Base-by-base conservation (phyloP, 73 alveolate species). In the Paramecium pentaurelia region DNA sequence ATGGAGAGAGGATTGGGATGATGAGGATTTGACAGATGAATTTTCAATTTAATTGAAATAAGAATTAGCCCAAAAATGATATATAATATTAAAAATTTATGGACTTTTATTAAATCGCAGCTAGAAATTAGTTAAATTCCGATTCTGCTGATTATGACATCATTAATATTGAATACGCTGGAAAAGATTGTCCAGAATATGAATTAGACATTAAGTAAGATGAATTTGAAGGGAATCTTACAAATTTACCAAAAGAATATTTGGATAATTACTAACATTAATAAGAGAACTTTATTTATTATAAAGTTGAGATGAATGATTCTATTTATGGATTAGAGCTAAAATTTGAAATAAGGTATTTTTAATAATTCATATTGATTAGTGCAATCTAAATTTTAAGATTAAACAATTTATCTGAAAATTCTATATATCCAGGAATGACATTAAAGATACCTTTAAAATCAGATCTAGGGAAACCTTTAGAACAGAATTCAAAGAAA, bases 1-100 rank as follows among this genome's bases (percentile, higher is more conserved):
- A 89, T 89, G 94, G 94, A 77, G 94, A 71, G 94, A 89, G 44
- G 94, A 89, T 30, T 89, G 94, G 94, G 86, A 89, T 45, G 94
- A 89, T 89, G 94, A 89, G 14, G 94, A 89, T 71, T 71, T 89
- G 38, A 89, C 71, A 58, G 94, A 89, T 89, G 94, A 89, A 64
- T 89, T 89, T 64, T 60, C 86, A 38, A 47, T 60, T 44, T 77
- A 89, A 71, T 71, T 89, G 77, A 89, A 83, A 64, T 40, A 71
- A 45, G 86, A 89, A 71, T 71, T 89, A 71, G 94, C 84, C 28
- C 80, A 71, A 51, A 32, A 89, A 49, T 89, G 88, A 87, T 40
- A 58, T 64, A 64, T 64, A 64, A 32, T 32, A 47, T 58, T 22
- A 58, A 75, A 75, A 16, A 64, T 32, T 22, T 64, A 64, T 64